Evolutionary conservation across 2,329 filamentous ascomycete species (phyloP).

Genomic region (Microthyrium microscopicum): DNA sequence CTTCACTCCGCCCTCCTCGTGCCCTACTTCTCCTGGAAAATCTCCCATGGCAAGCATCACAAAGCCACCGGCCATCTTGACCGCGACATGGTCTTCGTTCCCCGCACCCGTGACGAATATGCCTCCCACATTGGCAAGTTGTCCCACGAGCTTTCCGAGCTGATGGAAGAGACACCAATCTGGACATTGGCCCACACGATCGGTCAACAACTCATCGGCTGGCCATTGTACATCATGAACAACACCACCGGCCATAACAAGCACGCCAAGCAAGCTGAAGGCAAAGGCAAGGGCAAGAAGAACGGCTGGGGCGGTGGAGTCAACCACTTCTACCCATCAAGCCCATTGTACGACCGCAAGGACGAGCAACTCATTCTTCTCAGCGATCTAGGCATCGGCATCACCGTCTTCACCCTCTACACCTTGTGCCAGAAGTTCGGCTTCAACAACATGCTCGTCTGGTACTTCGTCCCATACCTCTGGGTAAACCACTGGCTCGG

Average conservation of each 20-base stretch:
- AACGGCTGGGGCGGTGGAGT: conserved; percentile 70
- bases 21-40: conserved; percentile 98
- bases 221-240: conserved; percentile 77
- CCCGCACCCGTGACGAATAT: conserved; percentile 71
- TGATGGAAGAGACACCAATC: conserved; percentile 89
- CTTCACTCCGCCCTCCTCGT: conserved; percentile 79
- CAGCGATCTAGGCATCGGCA: conserved; percentile 60
- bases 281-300: conserved; percentile 78
- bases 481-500: conserved; percentile 99
- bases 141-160: conserved; percentile 67
- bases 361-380: conserved; percentile 75
- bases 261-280: conserved; percentile 82
- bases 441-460: conserved; percentile 73
- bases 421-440: conserved; percentile 63
- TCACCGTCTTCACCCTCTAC: conserved; percentile 46
- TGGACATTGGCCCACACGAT: conserved; percentile 59
- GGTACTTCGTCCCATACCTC: conserved; percentile 89
- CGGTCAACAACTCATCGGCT: conserved; percentile 76
- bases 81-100: conserved; percentile 98
- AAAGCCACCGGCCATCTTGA: conserved; percentile 96
- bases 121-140: conserved; percentile 58
- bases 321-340: conserved; percentile 85
- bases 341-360: conserved; percentile 80
- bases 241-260: conserved; percentile 95
- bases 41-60: conserved; percentile 98